Evolutionary conservation across 768 basidiomycete genomes (phyloP), one percentile per base, ranked within the genome.

Genomic region (Strobilomyces echinocephalus): DNA sequence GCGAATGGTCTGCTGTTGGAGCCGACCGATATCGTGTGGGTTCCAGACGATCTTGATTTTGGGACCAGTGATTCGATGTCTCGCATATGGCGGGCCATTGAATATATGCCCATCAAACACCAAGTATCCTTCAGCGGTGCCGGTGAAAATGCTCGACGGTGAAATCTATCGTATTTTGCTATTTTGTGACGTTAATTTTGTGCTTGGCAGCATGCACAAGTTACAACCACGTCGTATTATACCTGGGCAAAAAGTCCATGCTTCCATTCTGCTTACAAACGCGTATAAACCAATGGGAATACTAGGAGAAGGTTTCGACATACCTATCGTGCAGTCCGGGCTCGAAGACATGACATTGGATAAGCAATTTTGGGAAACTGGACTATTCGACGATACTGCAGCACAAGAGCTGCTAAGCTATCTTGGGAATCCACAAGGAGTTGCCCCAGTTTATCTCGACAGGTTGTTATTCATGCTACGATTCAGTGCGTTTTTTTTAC

Each of bases 21-120:
- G 8, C 61, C 64, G 11, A 66, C 62, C 11, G 64, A 65, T 40
- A 52, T 66, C 16, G 60, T 66, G 26, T 65, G 65, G 65, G 54
- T 64, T 12, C 65, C 64, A 10, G 64, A 64, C 24, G 65, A 65
- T 36, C 40, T 65, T 12, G 62, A 66, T 33, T 56, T 55, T 26
- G 64, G 64, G 11, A 55, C 18, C n/a, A 61, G 34, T 41, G 5
- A 63, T 31, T 65, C 64, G 26, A 66, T 66, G 64, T 39, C 26
- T 20, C 1, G 12, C 11, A 8, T 15, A 18, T 65, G 64, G 64
- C 28, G 39, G 2, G 20, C 38, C 10, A 16, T 67, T 4, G 64
- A 66, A 42, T 56, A 53, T n/a, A 5, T 67, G 14, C 65, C 65
- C 9, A 60, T 67, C 48, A 66, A 48, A 16, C 62, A 64, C 2